Conservation (phyloP, 371 early-diverging fungal species). For the Mortierella sp. region DNA sequence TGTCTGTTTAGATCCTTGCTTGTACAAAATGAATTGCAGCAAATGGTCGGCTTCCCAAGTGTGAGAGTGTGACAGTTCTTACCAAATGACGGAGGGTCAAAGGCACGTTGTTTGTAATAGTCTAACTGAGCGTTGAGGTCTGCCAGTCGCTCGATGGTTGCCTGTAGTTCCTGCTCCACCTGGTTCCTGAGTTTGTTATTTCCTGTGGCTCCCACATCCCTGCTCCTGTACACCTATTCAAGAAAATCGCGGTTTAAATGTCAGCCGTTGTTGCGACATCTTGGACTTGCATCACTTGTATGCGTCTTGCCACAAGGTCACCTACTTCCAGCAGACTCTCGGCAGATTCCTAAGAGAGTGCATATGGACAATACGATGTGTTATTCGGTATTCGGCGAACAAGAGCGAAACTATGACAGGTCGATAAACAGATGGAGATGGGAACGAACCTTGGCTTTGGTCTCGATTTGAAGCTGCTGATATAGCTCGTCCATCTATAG, state of each 20-base stretch:
- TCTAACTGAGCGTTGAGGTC: slow-evolving; percentile 47
- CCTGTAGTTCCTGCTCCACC: slow-evolving; percentile 43
- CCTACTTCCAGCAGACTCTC: slow-evolving; percentile 49
- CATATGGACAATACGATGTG: not conserved
- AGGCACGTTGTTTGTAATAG: slow-evolving; percentile 54
- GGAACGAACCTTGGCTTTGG: slow-evolving; percentile 43
- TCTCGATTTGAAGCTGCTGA: slow-evolving; percentile 44
- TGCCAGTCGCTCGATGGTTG: slow-evolving; percentile 37
- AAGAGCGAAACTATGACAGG: not conserved
- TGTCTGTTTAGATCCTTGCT: not conserved
- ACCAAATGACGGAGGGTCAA: slow-evolving; percentile 55
- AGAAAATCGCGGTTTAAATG: not conserved
- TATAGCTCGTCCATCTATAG: slow-evolving; percentile 57
- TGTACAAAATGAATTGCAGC: not conserved
- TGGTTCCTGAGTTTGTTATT: slow-evolving; percentile 51
- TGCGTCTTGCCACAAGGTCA: not conserved
- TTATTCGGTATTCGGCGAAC: not conserved
- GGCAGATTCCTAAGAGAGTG: slow-evolving; percentile 34
- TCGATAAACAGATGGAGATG: not conserved
- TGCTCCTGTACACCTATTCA: slow-evolving; percentile 43
- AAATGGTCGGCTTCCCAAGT: not conserved
- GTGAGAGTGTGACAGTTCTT: not conserved
- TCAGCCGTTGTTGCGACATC: not conserved
- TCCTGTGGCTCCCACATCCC: slow-evolving; percentile 39
- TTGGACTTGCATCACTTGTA: too few species aligned